phyloP scores from a whole-genome alignment of 2,329 filamentous ascomycete genomes.

The Phaeosphaeria sp. region DNA sequence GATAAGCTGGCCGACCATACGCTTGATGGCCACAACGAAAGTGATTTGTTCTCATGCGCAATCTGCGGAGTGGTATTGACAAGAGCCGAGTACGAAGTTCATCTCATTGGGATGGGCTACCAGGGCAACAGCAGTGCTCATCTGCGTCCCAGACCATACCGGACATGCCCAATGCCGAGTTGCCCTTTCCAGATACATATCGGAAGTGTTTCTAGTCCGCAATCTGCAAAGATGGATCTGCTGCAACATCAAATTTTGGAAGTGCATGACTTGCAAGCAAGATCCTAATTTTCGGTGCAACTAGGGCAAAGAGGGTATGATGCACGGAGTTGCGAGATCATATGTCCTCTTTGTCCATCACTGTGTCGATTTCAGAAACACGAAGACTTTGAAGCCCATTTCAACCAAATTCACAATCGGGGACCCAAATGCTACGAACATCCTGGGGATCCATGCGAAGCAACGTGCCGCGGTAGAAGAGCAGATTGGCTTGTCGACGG shows the following conservation, averaged over 20 bases:
- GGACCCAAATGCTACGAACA: neutral
- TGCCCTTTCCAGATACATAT: slow-evolving; percentile 3
- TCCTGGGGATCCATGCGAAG: neutral
- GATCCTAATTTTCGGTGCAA: slow-evolving; percentile 1
- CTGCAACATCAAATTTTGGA: slow-evolving; percentile 9
- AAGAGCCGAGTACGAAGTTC: neutral
- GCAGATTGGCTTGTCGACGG: neutral
- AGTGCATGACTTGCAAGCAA: slow-evolving; percentile 9
- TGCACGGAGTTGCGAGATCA: neutral
- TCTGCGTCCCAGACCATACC: too few relatives aligned
- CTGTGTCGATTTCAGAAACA: slow-evolving; percentile 1
- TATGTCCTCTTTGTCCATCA: slow-evolving; percentile 14
- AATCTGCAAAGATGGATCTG: neutral
- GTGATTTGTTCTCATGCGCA: slow-evolving; percentile 10
- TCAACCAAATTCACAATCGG: slow-evolving; percentile 5
- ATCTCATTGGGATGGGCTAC: too few relatives aligned
- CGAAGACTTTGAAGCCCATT: slow-evolving; percentile 8
- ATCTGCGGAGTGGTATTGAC: neutral
- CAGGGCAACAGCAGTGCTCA: too few relatives aligned
- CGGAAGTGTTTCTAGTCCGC: neutral
- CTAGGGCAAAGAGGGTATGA: slow-evolving; percentile 14
- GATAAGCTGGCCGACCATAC: slow-evolving; percentile 24
- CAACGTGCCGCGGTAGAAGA: neutral
- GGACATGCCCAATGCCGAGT: slow-evolving; percentile 8
- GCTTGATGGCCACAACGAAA: slow-evolving; percentile 15